These are phyloP conservation scores for Scytalidium sp. DNA, from an alignment of 2,329 filamentous ascomycete genomes.

Conservation along the genomic window DNA sequence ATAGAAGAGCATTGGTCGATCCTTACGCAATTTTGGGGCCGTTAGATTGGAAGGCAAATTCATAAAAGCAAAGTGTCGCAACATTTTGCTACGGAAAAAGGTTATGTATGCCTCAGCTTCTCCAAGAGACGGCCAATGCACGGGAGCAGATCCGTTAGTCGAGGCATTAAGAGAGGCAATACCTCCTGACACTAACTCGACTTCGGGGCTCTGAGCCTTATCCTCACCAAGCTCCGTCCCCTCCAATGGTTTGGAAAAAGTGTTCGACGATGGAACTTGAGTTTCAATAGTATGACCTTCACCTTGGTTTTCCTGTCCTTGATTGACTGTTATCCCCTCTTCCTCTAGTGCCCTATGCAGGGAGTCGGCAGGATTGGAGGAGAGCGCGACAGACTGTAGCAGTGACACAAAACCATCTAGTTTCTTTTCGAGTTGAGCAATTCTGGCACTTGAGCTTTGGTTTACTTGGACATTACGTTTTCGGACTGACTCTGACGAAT, in stretches of 20 bases:
- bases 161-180: not conserved
- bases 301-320: not conserved
- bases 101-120: conserved; percentile 5
- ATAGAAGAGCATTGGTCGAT: conserved; percentile 9
- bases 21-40: conserved; percentile 1
- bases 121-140: not conserved
- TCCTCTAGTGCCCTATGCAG: not conserved
- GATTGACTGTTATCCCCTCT: not conserved
- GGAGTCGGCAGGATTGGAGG: not conserved
- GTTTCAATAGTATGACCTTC: not conserved
- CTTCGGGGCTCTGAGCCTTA: not conserved
- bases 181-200: not conserved
- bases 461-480: not conserved
- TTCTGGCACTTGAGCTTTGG: not conserved
- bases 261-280: not conserved
- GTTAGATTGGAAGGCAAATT: conserved; percentile 1
- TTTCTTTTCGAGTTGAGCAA: conserved; percentile 5
- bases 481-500: not conserved
- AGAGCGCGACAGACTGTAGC: not conserved
- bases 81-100: conserved; percentile 4
- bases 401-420: conserved; percentile 1
- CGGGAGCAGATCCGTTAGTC: not conserved
- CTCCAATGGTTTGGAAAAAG: not conserved
- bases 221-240: not conserved
- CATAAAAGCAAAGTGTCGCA: conserved; percentile 7